Base-by-base conservation (phyloP, 768 basidiomycete species). In the Crassisporium funariophilum region DNA sequence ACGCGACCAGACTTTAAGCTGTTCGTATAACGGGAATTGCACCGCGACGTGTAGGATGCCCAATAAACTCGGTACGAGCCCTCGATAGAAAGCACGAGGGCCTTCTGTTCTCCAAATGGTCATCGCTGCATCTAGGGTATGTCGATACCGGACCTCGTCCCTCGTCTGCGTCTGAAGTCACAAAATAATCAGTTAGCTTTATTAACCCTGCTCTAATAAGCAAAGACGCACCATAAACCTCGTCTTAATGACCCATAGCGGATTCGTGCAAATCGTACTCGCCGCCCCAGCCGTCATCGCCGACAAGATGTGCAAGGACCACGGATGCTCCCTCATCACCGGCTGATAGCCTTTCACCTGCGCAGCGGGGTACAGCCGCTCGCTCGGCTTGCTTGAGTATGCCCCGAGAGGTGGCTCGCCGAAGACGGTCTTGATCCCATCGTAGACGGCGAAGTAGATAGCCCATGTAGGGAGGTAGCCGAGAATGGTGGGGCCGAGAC, bases 401-500 rank as follows among this genome's bases (percentile, higher is more conserved):
- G 50, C 46, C 49, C 63, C 79, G 15, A 79, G 69, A 4, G 84
- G 81, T 24, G 76, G 71, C 55, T 83, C 83, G 16, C 91, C 90
- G 62, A 92, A 88, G 38, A 75, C 70, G 11, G 79, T 79, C 76
- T 98, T 98, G 69, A 98, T 89, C 49, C 88, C 84, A 70, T 99
- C 97, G 70, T 98, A 98, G 19, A 98, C 92, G 16, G 93, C 84
- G 67, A 98, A 98, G 67, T 98, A 98, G 57, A 98, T 98, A 19
- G 94, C 97, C 97, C 95, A 98, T 2, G 95, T 98, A 16, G 97
- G 97, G 31, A 98, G 81, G 70, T 99, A 98, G 11, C 97, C 97
- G 6, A 95, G 78, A 46, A 99, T 80, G 15, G 97, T 99, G 11
- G 97, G 97, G 15, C 95, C 95, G 15, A 99, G 78, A n/a, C 97